Conservation (phyloP, 192 early-diverging fungal species). For the Rhizophagus prolifer region DNA sequence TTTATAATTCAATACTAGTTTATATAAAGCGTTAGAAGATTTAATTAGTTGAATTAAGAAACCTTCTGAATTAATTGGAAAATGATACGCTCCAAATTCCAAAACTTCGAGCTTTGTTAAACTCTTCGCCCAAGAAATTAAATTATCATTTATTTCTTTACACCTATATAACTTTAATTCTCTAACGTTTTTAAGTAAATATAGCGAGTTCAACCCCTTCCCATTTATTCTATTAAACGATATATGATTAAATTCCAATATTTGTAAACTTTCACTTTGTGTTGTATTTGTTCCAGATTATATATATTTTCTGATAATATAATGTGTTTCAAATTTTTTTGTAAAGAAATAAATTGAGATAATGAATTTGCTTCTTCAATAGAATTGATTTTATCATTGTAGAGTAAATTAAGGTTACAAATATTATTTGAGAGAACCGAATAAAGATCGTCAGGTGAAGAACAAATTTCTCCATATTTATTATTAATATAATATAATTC, state of each 20-base stretch:
- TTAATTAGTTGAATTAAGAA: neutral
- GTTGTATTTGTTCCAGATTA: too few species aligned
- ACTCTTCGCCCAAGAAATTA: neutral
- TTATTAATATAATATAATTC: neutral
- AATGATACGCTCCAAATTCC: neutral
- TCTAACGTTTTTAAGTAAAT: neutral
- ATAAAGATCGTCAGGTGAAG: neutral
- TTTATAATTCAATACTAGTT: neutral
- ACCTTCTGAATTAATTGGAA: neutral
- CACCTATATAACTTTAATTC: neutral
- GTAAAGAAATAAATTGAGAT: neutral
- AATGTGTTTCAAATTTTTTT: neutral
- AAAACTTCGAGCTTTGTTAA: neutral
- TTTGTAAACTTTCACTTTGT: neutral
- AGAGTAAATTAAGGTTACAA: neutral
- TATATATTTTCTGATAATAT: neutral
- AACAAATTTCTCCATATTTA: neutral
- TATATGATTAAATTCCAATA: neutral
- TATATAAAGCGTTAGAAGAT: neutral
- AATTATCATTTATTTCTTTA: neutral
- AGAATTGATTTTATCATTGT: neutral
- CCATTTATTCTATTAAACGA: neutral
- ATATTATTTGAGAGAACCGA: neutral
- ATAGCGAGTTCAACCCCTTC: neutral
- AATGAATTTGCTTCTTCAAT: neutral